Evolutionary conservation across 441 rosid genomes (phyloP).

Genomic region (Jatropha multifida): DNA sequence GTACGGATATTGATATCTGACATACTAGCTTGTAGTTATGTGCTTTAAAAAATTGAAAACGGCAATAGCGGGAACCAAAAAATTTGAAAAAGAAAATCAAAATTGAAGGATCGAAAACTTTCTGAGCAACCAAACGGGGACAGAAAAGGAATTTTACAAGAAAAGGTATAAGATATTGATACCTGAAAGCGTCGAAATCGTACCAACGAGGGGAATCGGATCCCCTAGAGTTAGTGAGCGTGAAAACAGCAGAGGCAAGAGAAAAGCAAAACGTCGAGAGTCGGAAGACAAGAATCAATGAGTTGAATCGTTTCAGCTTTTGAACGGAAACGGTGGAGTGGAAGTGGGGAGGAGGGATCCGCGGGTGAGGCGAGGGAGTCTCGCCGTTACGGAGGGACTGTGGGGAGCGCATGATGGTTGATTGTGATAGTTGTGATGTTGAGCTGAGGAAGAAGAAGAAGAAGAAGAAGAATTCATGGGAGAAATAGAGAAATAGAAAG

Average conservation of each 20-base stretch:
- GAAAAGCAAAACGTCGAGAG: slow-evolving; percentile 76
- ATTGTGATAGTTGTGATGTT: neutral
- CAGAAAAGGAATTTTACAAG: neutral
- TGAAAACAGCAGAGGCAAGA: slow-evolving; percentile 76
- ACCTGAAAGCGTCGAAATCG: slow-evolving; percentile 90
- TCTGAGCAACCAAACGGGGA: slow-evolving; percentile 1
- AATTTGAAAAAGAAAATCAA: neutral
- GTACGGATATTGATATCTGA: neutral
- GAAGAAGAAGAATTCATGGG: slow-evolving; percentile 9
- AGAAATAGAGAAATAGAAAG: slow-evolving; percentile 5
- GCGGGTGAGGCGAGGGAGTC: slow-evolving; percentile 36
- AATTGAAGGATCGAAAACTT: neutral
- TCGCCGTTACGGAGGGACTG: slow-evolving; percentile 57
- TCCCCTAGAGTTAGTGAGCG: slow-evolving; percentile 62
- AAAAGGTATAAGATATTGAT: neutral
- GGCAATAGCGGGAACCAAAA: neutral
- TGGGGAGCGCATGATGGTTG: slow-evolving; percentile 58
- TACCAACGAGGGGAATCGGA: slow-evolving; percentile 62
- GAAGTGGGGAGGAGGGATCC: slow-evolving; percentile 45
- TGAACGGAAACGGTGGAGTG: slow-evolving; percentile 71
- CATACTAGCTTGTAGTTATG: neutral
- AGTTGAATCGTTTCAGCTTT: slow-evolving; percentile 81
- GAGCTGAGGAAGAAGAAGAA: neutral
- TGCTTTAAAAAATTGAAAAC: neutral
- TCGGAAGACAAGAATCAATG: slow-evolving; percentile 64